Evolutionary conservation across 768 basidiomycete genomes (phyloP), one percentile per base, ranked within the genome.

Genomic region (Tricholoma furcatifolium): DNA sequence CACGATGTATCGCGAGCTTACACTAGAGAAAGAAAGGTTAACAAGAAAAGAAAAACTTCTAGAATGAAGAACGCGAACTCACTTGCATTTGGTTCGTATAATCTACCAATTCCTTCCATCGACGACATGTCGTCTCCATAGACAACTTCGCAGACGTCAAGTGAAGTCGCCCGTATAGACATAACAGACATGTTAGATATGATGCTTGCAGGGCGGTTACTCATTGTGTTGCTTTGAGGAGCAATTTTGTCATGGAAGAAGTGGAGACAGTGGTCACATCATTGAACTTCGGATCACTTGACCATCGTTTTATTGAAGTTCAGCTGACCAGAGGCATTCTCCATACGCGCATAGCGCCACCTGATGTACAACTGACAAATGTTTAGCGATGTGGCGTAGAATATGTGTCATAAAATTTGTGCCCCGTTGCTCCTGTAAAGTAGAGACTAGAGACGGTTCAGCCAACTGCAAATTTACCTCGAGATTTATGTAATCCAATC

Each of bases 51-150:
- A 27, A 49, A 21, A 24, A 57, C 11, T 10, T 15, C n/a, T 24
- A 41, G 46, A 45, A 20, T 43, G 4, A 35, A 34, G 57, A 7
- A 27, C 27, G 27, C 27, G 27, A 27, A 43, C 85, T 64, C 61
- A 82, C 87, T 77, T 55, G 89, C 89, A 64, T 79, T 82, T 17
- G 83, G 59, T 66, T 91, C 89, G 60, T 91, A 91, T 58, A 85
- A 82, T 47, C 78, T 74, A 57, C 82, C 80, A 0, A 87, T 69
- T 5, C 75, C 70, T 42, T 79, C 81, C 46, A 77, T 71, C 32
- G 84, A 75, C 11, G 74, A 66, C 2, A 79, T 70, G 36, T 66
- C 67, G 17, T 85, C 78, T 15, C 85, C 84, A 51, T 88, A 88
- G 47, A 88, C 85, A 36, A 80, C 78, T 54, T 84, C 78, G 61